Evolutionary conservation across 1,139 yeast genomes (phyloP), one percentile per base, ranked within the genome.

Genomic region (Taiozyma sp.): DNA sequence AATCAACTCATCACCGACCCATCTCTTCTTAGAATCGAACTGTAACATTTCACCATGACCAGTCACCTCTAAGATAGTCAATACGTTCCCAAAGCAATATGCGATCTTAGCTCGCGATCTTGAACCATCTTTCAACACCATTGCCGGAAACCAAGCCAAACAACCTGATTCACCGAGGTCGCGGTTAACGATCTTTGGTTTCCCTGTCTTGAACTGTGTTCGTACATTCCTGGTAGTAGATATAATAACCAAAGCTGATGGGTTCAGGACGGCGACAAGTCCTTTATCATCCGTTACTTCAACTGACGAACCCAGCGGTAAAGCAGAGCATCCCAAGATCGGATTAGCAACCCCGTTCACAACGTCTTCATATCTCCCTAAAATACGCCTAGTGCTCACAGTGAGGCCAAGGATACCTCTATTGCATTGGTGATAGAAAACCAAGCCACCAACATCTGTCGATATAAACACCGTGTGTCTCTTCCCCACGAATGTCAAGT

Each of bases 61-160:
- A 28, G 68, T 68, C 1, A 86, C 63, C 54, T 85, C 88, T 29
- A 84, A 57, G 1, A 87, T 65, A 0, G 81, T 76, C 47, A 87
- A 60, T 14, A 73, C 72, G 55, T 81, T 81, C 26, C 80, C 73
- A 87, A 90, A 85, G 40, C 85, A 71, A 60, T 81, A 86, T 0
- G 87, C 91, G 43, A 88, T 65, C 52, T 75, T 70, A 0, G 91
- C 81, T 40, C 47, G 66, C 53, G 6, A 63, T 50, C n/a, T 50
- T 11, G 22, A 49, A 41, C 47, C 63, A 45, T 54, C 52, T 35
- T 62, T 64, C 22, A 56, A 53, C 4, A 59, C 61, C 3, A 71
- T 63, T 3, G 77, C 74, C 0, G 83, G 83, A 56, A 72, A 82
- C 95, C 95, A 87, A 13, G 78, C 69, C 19, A 83, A 60, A 54